Percentiles rank a stretch among this genome's conserved stretches.
These are phyloP conservation scores for Pythium dissotocum DNA, from an alignment of 352 stramenopile genomes.

Conservation along the genomic window DNA sequence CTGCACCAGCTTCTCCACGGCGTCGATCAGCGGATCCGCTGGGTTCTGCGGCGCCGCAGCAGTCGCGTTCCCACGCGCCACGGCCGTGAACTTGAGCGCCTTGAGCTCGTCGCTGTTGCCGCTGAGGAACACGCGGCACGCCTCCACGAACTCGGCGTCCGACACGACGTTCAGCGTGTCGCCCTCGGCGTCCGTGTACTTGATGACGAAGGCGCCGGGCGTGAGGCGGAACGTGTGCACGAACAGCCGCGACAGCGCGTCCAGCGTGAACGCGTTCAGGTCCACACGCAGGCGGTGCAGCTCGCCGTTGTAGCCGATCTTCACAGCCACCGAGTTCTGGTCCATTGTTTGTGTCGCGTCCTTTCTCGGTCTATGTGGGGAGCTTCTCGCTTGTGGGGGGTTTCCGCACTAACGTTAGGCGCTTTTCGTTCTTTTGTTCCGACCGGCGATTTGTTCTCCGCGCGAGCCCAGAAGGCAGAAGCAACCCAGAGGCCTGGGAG, in stretches of 20 bases:
- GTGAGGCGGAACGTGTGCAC: conserved; percentile 55
- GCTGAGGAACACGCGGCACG: conserved; percentile 53
- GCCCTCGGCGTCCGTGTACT: conserved; percentile 69
- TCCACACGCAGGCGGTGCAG: conserved; percentile 78
- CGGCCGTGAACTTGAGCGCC: conserved; percentile 72
- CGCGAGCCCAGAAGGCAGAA: background rate
- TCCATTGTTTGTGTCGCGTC: conserved; percentile 8
- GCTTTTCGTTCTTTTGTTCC: background rate
- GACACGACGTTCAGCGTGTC: conserved; percentile 67
- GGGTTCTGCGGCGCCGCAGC: conserved; percentile 47
- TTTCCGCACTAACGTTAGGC: background rate
- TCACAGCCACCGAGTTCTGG: conserved; percentile 53
- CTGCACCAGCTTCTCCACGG: conserved; percentile 59
- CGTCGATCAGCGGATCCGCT: conserved; percentile 53
- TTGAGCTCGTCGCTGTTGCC: conserved; percentile 37
- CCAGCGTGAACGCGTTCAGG: conserved; percentile 49
- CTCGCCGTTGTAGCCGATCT: conserved; percentile 77
- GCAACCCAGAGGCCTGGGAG: background rate
- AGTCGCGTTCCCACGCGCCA: conserved; percentile 23
- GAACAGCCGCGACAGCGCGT: conserved; percentile 53
- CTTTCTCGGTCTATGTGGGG: background rate
- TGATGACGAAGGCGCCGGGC: conserved; percentile 55
- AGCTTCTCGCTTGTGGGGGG: background rate
- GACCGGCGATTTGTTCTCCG: background rate
- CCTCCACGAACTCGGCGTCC: conserved; percentile 62